Evolutionary conservation across 2,329 filamentous ascomycete genomes (phyloP), one percentile per base, ranked within the genome.

Genomic region (Colletotrichum camelliae): DNA sequence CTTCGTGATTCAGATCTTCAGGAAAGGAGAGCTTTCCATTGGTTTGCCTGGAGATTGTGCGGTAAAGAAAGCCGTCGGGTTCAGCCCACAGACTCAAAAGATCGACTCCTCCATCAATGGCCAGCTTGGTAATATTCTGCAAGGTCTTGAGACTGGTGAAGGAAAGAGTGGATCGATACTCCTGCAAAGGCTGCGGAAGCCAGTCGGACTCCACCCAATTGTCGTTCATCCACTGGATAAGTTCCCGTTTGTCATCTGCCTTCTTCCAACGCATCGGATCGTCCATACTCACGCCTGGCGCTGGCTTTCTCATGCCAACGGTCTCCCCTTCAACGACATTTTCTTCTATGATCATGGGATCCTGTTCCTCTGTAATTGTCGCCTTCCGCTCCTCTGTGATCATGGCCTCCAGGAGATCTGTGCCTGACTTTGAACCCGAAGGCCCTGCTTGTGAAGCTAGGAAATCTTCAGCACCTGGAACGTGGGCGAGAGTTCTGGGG

Each of bases 21-120:
- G 70, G 65, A 18, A 75, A 69, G 3, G 52, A 37, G n/a, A 75
- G 70, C 52, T 58, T 64, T 15, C 70, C 70, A 9, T 64, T 48
- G 13, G 33, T 7, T 29, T 64, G 43, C 9, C 64, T 62, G 10
- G 37, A 21, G 21, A 37, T 24, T 15, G 60, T 60, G 37, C 60
- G 65, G 62, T 70, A 33, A 52, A 76, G 74, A 18, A n/a, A 27
- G 15, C 74, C 74, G 24, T 74, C 74, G 16, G 71, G 66, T 33
- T 61, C 37, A 16, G 66, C 35, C 74, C 74, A 76, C 31, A 76
- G 27, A 33, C 66, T 65, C 70, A 58, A 37, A 31, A 76, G 74
- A 27, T 15, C 29, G 15, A 61, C 39, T 21, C 61, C 72, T 8
- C 67, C 55, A 21, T 61, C 61, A n/a, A 55, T 27, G 29, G 74